These are phyloP conservation scores for Triticum aestivum DNA, from an alignment of 176 grass and related monocot genomes.

Conservation along the genomic window DNA sequence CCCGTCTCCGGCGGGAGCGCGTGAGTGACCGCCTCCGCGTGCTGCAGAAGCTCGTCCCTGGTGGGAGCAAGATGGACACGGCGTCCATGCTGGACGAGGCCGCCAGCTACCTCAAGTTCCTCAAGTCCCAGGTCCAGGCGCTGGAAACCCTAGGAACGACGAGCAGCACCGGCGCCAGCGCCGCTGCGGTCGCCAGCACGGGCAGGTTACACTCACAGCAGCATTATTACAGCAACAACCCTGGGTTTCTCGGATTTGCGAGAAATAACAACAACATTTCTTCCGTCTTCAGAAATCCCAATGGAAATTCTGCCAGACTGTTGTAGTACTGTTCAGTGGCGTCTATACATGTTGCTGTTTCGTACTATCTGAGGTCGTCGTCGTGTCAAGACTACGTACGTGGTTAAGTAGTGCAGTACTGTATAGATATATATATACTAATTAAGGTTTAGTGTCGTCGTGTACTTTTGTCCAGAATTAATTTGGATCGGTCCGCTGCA, in stretches of 20 bases:
- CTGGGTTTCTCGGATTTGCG: constrained; percentile 32
- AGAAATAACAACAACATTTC: constrained; percentile 25
- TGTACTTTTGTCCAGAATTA: not conserved
- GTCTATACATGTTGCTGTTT: constrained; percentile 31
- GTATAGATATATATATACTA: not conserved
- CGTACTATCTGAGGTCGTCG: constrained; percentile 8
- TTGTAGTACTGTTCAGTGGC: constrained; percentile 26
- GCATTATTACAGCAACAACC: not conserved
- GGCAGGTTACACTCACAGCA: constrained; percentile 6
- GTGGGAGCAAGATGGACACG: constrained; percentile 91
- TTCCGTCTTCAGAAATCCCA: constrained; percentile 35
- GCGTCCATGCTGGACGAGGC: constrained; percentile 94
- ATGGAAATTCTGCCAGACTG: constrained; percentile 28
- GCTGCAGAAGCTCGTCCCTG: constrained; percentile 78
- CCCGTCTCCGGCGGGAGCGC: constrained; percentile 73
- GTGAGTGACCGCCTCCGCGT: constrained; percentile 71
- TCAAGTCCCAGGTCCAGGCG: constrained; percentile 81
- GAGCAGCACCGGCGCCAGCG: not conserved
- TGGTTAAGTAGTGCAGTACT: not conserved
- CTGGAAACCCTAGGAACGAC: constrained; percentile 69
- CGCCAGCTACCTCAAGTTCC: constrained; percentile 91
- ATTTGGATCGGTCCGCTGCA: constrained; percentile 11
- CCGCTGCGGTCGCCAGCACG: not conserved
- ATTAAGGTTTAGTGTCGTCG: not conserved
- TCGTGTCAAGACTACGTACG: not conserved